Evolutionary conservation across 306 rosid genomes (phyloP).

Genomic region (Clitoria ternatea): DNA sequence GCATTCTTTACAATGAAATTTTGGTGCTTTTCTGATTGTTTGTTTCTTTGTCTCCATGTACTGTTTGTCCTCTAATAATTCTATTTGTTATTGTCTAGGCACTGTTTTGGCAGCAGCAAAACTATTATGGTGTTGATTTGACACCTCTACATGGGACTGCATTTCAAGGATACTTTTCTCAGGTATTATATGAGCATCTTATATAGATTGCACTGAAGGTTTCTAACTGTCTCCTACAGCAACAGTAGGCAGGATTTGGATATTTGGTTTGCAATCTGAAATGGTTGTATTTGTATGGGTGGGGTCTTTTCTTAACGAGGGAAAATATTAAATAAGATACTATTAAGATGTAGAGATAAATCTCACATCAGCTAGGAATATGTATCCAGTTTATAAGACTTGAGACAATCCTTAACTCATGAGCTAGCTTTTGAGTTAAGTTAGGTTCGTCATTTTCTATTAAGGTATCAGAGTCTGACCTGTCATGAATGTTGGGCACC

Average conservation of each 20-base stretch:
- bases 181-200: slow-evolving; percentile 45
- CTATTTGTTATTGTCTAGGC: slow-evolving; percentile 37
- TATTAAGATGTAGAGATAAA: no score
- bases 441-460: no score
- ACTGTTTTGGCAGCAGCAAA: slow-evolving; percentile 98
- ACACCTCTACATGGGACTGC: slow-evolving; percentile 82
- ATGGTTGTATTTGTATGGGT: slow-evolving; percentile 3
- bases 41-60: background rate
- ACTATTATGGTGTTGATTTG: slow-evolving; percentile 92
- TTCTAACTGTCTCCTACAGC: background rate
- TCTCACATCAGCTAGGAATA: no score
- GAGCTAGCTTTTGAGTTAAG: no score
- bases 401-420: no score
- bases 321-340: background rate
- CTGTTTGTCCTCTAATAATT: background rate
- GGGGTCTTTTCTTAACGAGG: background rate
- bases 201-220: slow-evolving; percentile 15
- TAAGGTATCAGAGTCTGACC: no score
- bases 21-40: background rate
- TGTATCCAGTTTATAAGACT: no score
- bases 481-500: no score
- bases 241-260: background rate
- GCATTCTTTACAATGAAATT: background rate
- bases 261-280: background rate
- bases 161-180: slow-evolving; percentile 88